These are phyloP conservation scores for Sporothrix sp. DNA, from an alignment of 2,329 filamentous ascomycete genomes.

Conservation along the genomic window DNA sequence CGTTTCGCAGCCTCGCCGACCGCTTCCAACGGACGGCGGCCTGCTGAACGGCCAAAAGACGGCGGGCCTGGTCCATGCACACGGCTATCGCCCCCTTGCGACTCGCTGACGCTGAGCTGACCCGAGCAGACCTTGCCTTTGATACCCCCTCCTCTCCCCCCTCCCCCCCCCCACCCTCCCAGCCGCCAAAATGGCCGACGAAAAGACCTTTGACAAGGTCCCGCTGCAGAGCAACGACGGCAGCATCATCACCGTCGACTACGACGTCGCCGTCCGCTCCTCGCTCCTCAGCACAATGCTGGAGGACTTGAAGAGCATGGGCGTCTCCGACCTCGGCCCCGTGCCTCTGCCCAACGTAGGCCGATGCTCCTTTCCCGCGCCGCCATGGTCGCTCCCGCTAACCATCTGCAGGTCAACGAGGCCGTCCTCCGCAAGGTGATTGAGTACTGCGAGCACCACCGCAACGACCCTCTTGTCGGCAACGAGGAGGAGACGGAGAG, in stretches of 20 bases:
- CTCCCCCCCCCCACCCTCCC: not conserved
- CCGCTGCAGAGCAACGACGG: conserved; percentile 44
- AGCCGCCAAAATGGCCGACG: conserved; percentile 23
- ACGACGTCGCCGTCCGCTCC: conserved; percentile 78
- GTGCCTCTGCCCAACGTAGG: conserved; percentile 82
- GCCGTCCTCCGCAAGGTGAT: conserved; percentile 90
- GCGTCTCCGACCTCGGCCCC: conserved; percentile 35
- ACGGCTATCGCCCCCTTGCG: too few species aligned
- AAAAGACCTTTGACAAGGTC: conserved; percentile 30
- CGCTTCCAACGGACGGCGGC: too few species aligned
- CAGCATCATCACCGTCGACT: conserved; percentile 48
- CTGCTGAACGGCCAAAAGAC: too few species aligned
- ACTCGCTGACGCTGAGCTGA: too few species aligned
- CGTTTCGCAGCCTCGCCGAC: too few species aligned
- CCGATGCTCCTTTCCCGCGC: too few species aligned
- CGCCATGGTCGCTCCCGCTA: too few species aligned
- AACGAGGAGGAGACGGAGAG: conserved; percentile 87
- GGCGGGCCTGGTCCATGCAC: too few species aligned
- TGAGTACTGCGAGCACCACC: conserved; percentile 96
- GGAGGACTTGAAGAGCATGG: conserved; percentile 63
- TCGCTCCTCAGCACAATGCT: conserved; percentile 98
- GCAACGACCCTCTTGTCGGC: conserved; percentile 70
- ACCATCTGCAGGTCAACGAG: conserved; percentile 62
- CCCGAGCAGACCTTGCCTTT: too few species aligned
- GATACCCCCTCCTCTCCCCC: not conserved